Evolutionary conservation across 2,329 filamentous ascomycete species (phyloP), one percentile per base, ranked within the genome.

Genomic region (Microcera coccophila): DNA sequence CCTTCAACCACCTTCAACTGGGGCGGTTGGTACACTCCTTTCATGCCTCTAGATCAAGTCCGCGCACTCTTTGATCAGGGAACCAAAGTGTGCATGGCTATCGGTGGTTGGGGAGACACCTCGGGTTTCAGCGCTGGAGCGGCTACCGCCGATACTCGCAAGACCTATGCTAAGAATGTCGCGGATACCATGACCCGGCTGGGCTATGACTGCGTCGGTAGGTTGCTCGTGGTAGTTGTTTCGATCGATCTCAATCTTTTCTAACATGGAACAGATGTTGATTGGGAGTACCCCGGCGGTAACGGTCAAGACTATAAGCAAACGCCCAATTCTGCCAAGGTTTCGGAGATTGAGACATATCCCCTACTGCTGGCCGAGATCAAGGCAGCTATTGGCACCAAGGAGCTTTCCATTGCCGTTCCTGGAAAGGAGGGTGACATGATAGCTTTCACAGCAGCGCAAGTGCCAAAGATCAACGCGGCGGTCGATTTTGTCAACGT

Each of bases 251-350:
- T 21, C 22, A n/a, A 26, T 7, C 22, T 26, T 26, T n/a, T 7
- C 7, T 15, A 36, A 19, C 5, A 28, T 4, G 8, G 7, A 26
- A 17, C 11, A 62, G 83, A 87, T 48, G 72, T 87, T 32, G 84
- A 87, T 56, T 86, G 84, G 82, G 83, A 78, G 47, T 79, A 72
- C 38, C 64, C 67, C 1, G 75, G 74, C 14, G 83, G 84, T 28
- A 87, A 87, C 51, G 83, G 82, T 22, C 72, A 79, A 21, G 82
- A 87, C 63, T 87, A 87, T 69, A 84, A 79, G 54, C 54, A 70
- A 36, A 66, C 73, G 4, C 75, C 81, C 21, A 87, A 87, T 60
- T 65, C 66, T 0, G 60, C 72, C 34, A 84, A 82, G 56, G 64
- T 62, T 2, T 71, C 72, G 59, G 81, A 87, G 59, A 77, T 87